Evolutionary conservation across 352 stramenopile genomes (phyloP).

Genomic region (Phytophthora sansomeana): DNA sequence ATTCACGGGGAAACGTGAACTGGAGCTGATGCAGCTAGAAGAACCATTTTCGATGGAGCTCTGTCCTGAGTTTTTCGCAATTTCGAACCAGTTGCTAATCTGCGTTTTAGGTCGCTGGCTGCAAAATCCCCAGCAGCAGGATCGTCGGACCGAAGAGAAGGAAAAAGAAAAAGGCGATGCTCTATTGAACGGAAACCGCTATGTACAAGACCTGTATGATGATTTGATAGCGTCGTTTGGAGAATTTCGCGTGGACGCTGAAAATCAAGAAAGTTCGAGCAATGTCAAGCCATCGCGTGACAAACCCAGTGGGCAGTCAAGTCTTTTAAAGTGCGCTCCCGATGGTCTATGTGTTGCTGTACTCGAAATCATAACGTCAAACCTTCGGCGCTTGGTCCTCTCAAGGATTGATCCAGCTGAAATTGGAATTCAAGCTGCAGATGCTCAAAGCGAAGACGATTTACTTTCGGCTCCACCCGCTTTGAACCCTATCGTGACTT

Average conservation of each 20-base stretch:
- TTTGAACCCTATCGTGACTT: constrained; percentile 68
- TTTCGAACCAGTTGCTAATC: constrained; percentile 72
- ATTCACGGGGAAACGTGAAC: constrained; percentile 70
- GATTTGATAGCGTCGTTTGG: constrained; percentile 32
- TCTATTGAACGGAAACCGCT: constrained; percentile 13
- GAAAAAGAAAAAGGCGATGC: constrained; percentile 36
- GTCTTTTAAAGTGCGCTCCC: constrained; percentile 45
- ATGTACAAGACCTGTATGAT: constrained; percentile 34
- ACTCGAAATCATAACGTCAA: constrained; percentile 80
- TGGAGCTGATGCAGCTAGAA: constrained; percentile 80
- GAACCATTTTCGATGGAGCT: constrained; percentile 89
- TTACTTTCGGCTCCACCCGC: constrained; percentile 66
- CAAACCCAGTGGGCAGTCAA: constrained; percentile 5
- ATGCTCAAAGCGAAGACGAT: constrained; percentile 46
- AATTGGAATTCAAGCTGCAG: constrained; percentile 65
- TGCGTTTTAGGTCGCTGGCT: constrained; percentile 73
- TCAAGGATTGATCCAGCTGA: constrained; percentile 80
- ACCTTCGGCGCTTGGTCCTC: constrained; percentile 83
- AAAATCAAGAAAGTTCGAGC: background rate
- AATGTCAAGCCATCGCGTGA: constrained; percentile 3
- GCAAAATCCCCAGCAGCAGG: constrained; percentile 7
- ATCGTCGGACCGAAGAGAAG: constrained; percentile 14
- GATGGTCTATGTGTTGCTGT: constrained; percentile 77
- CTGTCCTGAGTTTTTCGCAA: constrained; percentile 72
- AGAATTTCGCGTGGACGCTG: constrained; percentile 19